A percentile compares a stretch with the other conserved stretches of the same genome.
These are phyloP conservation scores for Talaromyces proteolyticus DNA, from an alignment of 495 filamentous ascomycete genomes.

Conservation along the genomic window DNA sequence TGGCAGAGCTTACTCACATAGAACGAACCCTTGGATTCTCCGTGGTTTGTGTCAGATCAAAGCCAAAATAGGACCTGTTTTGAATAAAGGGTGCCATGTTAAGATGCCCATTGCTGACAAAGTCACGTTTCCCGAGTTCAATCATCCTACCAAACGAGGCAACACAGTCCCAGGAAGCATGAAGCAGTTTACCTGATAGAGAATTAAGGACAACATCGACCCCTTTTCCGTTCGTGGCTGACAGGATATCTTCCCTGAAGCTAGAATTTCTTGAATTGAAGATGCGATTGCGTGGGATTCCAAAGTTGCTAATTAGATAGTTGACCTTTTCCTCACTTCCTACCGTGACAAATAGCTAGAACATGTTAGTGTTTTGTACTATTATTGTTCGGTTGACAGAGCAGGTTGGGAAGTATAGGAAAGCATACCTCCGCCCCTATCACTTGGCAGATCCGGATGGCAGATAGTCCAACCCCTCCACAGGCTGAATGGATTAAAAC, in stretches of 20 bases:
- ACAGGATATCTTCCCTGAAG: slow-evolving; percentile 34
- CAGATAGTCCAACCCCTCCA: slow-evolving; percentile 18
- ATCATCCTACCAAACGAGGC: slow-evolving; percentile 49
- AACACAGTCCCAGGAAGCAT: slow-evolving; percentile 48
- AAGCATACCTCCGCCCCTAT: slow-evolving; percentile 16
- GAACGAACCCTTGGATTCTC: too few relatives aligned
- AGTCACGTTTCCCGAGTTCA: slow-evolving; percentile 34
- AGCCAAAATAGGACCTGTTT: not conserved
- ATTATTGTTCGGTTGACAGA: not conserved
- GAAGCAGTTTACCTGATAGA: slow-evolving; percentile 42
- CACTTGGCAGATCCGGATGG: slow-evolving; percentile 14
- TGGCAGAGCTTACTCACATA: too few relatives aligned
- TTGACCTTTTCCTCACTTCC: too few relatives aligned
- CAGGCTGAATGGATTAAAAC: slow-evolving; percentile 23
- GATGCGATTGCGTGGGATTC: slow-evolving; percentile 34
- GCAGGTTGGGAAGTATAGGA: not conserved
- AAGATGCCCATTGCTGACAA: slow-evolving; percentile 11
- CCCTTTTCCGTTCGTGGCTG: slow-evolving; percentile 41
- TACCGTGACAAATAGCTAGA: too few relatives aligned
- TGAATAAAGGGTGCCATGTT: not conserved
- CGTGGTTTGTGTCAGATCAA: too few relatives aligned
- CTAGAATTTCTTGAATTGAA: slow-evolving; percentile 40
- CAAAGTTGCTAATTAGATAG: slow-evolving; percentile 17
- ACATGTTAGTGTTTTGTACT: too few relatives aligned
- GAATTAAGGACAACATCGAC: slow-evolving; percentile 51